Evolutionary conservation across 164 flowering plant genomes (phyloP), one percentile per base, ranked within the genome.

Genomic region (Liquidambar formosana): DNA sequence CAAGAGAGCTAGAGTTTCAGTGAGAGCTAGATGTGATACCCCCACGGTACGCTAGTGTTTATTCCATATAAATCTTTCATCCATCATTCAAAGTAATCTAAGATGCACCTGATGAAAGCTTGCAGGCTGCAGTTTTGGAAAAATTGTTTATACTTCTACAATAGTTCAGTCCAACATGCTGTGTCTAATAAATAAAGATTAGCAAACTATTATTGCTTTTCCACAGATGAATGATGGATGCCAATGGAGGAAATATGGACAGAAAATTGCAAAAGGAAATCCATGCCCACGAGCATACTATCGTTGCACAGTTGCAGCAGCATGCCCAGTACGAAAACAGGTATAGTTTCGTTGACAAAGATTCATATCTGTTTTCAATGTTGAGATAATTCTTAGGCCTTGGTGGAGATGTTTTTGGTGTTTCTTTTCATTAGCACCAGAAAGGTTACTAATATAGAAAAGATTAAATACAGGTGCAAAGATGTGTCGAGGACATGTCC

Each of bases 1-100:
- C 44, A 93, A 93, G 83, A 93, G 81, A 84, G 89, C 96, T 71
- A 86, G 97, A 77, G 97, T 93, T 77, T 89, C 87, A 65, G 94
- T 93, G 1, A 80, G 96, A 74, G 88, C 90, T 61, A 81, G 90
- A 86, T 93, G 97, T 52, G 94, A 86, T 27, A 64, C 92, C 27
- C 89, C 90, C 49, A 93, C 94, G 76, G 96, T 93, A 56, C n/a
- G n/a, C n/a, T n/a, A n/a, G n/a, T n/a, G n/a, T n/a, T n/a, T n/a
- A n/a, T n/a, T n/a, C n/a, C n/a, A n/a, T n/a, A n/a, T n/a, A n/a
- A n/a, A n/a, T n/a, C n/a, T 10, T 63, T 1, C 14, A 63, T 13
- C 2, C 4, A 14, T 64, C 43, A 27, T 5, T 27, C 19, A 33
- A 33, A 33, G 2, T 33, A 33, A 2, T 33, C 41, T 33, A 33